Evolutionary conservation across 2,329 filamentous ascomycete species (phyloP), one percentile per base, ranked within the genome.

Genomic region (Pleomassaria siparia): DNA sequence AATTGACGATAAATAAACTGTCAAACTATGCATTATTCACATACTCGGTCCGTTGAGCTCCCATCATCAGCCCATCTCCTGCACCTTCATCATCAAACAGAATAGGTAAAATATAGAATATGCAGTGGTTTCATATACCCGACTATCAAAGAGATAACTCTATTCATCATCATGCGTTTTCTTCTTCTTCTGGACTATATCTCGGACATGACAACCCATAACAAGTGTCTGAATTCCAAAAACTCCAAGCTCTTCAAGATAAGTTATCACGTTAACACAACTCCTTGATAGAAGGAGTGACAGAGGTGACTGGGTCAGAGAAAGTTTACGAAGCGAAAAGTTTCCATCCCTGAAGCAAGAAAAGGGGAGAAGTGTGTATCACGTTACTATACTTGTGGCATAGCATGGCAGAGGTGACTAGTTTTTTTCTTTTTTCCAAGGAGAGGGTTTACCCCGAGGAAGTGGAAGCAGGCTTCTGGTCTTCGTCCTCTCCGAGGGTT

Each of bases 281-380:
- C 18, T n/a, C 26, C 20, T 10, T 3, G 10, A 4, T 20, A 4
- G 15, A 8, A 43, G 40, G 33, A 40, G n/a, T 62, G 66, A 63
- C 66, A 70, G 66, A 70, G 66, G 66, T 67, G 66, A 67, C 66
- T 70, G 45, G 47, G 40, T 60, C 49, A 66, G 55, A 59, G 63
- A 67, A 50, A 58, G 62, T 60, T 4, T 50, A 42, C 33, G 57
- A 63, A 65, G 44, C 43, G 54, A 64, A n/a, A n/a, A 63, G 13
- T 9, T 37, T 40, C 16, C 47, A 26, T 45, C 22, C 43, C 41
- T 49, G 40, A 43, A 45, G 32, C 40, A 26, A 26, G 20, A 21
- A 44, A 55, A 51, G 18, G 33, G 47, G 46, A 40, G 43, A 45
- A 28, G n/a, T n/a, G n/a, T 5, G 35, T 62, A 69, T 69, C 66